A percentile compares a stretch with the other conserved stretches of the same genome.
These are phyloP conservation scores for Populus davidiana DNA, from an alignment of 345 rosid genomes.

Conservation along the genomic window DNA sequence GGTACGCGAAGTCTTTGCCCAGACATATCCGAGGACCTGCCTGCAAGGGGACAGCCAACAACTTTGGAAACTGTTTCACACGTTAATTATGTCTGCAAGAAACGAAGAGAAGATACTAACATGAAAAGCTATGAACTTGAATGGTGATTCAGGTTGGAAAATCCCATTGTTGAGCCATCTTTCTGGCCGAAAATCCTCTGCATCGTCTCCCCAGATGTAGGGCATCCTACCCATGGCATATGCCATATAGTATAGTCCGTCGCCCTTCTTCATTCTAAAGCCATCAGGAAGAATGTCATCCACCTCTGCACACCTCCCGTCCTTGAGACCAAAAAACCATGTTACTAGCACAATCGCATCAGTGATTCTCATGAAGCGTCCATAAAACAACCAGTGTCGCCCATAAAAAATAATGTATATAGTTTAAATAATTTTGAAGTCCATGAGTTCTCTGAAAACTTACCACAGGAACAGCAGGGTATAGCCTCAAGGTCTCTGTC, in stretches of 20 bases:
- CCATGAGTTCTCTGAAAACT: not conserved
- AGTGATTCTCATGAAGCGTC: too few species aligned
- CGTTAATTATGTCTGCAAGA: not conserved
- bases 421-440: not conserved
- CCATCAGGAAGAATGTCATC: slow-evolving; percentile 81
- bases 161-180: slow-evolving; percentile 67
- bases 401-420: too few species aligned
- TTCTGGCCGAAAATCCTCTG: slow-evolving; percentile 62
- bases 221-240: slow-evolving; percentile 85
- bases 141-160: slow-evolving; percentile 63
- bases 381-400: too few species aligned
- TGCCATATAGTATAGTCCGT: slow-evolving; percentile 47
- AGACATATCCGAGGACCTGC: slow-evolving; percentile 81
- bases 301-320: slow-evolving; percentile 50
- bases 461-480: slow-evolving; percentile 68
- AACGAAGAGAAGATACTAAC: slow-evolving; percentile 11
- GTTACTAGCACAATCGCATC: not conserved
- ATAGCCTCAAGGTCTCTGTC: slow-evolving; percentile 70
- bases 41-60: slow-evolving; percentile 29
- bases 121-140: slow-evolving; percentile 70
- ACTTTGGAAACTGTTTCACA: too few species aligned
- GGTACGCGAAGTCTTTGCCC: slow-evolving; percentile 67
- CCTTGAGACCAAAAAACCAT: slow-evolving; percentile 33
- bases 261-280: slow-evolving; percentile 55
- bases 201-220: slow-evolving; percentile 74